phyloP scores from a whole-genome alignment of 2,329 filamentous ascomycete genomes.

The Verticillium nonalfalfae region DNA sequence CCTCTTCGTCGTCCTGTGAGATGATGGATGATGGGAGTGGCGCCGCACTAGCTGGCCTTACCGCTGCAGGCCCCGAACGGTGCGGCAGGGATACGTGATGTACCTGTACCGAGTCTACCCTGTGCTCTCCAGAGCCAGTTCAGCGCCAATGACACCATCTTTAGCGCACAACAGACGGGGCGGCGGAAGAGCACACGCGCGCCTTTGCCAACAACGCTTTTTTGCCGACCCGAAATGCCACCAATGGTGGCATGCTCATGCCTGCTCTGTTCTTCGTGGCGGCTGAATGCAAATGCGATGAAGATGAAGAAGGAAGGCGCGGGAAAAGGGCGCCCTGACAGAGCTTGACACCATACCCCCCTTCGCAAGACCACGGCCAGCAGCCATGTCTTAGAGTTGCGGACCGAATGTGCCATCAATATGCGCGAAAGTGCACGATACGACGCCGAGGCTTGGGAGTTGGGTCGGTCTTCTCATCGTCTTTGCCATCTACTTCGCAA shows the following conservation, averaged over 20 bases:
- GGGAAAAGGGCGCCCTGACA: background rate
- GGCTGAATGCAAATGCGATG: background rate
- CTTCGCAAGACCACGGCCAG: background rate
- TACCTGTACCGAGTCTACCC: background rate
- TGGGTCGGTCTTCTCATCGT: background rate
- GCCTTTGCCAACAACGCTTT: background rate
- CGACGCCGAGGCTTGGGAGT: background rate
- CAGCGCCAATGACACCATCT: background rate
- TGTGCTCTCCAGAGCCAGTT: background rate
- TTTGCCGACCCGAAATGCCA: background rate
- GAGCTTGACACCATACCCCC: background rate
- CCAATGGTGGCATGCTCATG: background rate
- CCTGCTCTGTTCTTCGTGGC: background rate
- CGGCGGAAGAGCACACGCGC: background rate
- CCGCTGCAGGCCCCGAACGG: conserved; percentile 8
- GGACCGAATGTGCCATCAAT: background rate
- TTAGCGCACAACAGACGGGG: background rate
- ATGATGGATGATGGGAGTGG: conserved; percentile 13
- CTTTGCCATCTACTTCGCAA: background rate
- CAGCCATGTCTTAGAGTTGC: background rate
- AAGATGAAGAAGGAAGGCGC: background rate
- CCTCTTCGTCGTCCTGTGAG: conserved; percentile 6
- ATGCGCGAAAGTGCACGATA: background rate
- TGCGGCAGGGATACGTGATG: background rate
- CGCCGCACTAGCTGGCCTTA: conserved; percentile 9